A percentile compares a stretch with the other conserved stretches of the same genome.
Conservation (phyloP, 441 rosid genomes). For the Adansonia rubrostipa region DNA sequence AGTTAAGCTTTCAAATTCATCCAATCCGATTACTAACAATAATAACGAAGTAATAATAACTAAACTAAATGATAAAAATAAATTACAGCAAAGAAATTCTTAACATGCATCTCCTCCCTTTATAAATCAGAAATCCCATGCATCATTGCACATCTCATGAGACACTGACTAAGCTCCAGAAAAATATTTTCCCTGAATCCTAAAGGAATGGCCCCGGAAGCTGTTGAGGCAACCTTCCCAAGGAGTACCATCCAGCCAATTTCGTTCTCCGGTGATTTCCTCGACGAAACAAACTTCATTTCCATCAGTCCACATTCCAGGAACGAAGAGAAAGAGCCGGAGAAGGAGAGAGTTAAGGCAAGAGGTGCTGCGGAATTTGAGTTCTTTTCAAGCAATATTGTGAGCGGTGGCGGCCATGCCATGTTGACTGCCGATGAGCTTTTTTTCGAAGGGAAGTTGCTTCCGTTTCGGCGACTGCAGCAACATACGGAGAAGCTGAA, state of each 20-base stretch:
- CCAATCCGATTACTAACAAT: slow-evolving; percentile 37
- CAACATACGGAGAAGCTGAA: slow-evolving; percentile 25
- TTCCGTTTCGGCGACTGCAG: slow-evolving; percentile 78
- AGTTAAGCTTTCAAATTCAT: background rate
- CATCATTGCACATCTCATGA: slow-evolving; percentile 3
- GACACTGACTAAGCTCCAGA: background rate
- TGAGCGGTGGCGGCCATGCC: slow-evolving; percentile 43
- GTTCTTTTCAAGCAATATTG: slow-evolving; percentile 62
- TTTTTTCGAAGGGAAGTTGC: slow-evolving; percentile 45
- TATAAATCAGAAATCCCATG: slow-evolving; percentile 39
- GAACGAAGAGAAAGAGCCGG: slow-evolving; percentile 13
- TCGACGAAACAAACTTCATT: slow-evolving; percentile 70
- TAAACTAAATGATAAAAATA: background rate
- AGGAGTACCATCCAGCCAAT: slow-evolving; percentile 50
- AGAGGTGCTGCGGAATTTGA: slow-evolving; percentile 65
- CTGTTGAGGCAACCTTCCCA: slow-evolving; percentile 37
- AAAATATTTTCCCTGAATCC: background rate
- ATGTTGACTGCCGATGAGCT: slow-evolving; percentile 72
- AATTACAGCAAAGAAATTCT: background rate
- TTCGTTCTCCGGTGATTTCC: slow-evolving; percentile 84
- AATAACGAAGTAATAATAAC: slow-evolving; percentile 18
- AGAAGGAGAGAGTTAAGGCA: slow-evolving; percentile 33
- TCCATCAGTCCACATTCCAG: slow-evolving; percentile 62
- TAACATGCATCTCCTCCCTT: slow-evolving; percentile 28
- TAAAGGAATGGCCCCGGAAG: slow-evolving; percentile 55